A percentile compares a stretch with the other conserved stretches of the same genome.
Conservation (phyloP, 2,329 filamentous ascomycete species). For the Tolypocladium sp. region DNA sequence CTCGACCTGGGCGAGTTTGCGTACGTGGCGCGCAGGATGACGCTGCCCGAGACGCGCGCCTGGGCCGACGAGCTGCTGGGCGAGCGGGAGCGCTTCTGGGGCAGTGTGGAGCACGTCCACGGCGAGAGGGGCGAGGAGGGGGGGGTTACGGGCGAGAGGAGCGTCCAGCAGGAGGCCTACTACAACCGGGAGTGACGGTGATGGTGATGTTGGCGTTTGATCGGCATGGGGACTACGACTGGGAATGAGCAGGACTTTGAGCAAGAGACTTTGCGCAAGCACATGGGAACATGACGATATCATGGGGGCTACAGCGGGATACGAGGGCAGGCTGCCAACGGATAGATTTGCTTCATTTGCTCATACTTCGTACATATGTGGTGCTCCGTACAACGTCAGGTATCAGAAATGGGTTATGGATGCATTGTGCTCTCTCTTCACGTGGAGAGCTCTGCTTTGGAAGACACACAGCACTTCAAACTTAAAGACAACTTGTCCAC, state of each 20-base stretch:
- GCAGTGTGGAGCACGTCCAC: slow-evolving; percentile 34
- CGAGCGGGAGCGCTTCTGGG: slow-evolving; percentile 71
- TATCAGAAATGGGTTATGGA: no score
- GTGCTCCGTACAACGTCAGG: no score
- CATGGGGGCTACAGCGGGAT: neutral
- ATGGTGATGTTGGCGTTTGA: neutral
- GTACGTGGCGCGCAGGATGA: slow-evolving; percentile 65
- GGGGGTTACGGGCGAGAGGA: slow-evolving; percentile 25
- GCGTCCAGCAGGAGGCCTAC: slow-evolving; percentile 39
- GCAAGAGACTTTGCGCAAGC: slow-evolving; percentile 1
- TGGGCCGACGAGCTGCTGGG: slow-evolving; percentile 71
- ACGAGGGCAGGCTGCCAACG: neutral
- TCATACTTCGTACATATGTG: neutral
- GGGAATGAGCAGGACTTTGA: neutral
- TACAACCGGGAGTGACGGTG: slow-evolving; percentile 23
- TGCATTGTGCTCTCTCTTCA: no score
- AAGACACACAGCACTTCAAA: no score
- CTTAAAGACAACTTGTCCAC: no score
- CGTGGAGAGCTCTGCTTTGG: no score
- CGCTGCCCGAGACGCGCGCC: slow-evolving; percentile 65
- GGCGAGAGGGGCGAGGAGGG: slow-evolving; percentile 32
- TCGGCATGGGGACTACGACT: neutral
- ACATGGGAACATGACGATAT: neutral
- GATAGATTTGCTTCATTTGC: neutral
- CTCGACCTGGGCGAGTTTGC: slow-evolving; percentile 82